Conservation (phyloP, 345 rosid genomes). For the Eucalyptus pumila region DNA sequence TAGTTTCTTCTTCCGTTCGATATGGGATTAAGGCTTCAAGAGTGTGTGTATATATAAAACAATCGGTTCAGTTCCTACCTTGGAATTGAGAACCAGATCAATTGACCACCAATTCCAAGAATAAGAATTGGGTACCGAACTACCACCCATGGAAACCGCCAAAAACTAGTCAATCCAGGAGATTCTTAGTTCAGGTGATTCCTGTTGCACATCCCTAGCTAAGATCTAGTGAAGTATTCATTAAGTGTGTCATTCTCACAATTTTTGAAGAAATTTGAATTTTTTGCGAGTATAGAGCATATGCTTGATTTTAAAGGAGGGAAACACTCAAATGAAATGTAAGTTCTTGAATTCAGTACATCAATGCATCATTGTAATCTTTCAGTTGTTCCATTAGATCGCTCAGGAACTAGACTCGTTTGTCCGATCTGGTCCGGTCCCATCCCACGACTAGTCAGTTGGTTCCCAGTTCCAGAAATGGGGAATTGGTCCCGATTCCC, state of each 20-base stretch:
- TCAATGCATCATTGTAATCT: too few species aligned
- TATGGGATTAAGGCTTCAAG: too few species aligned
- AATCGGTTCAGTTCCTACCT: too few species aligned
- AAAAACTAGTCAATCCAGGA: too few species aligned
- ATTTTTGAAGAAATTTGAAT: not conserved
- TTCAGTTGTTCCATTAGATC: not conserved
- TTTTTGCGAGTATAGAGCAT: not conserved
- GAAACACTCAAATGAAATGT: not conserved
- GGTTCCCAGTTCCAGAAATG: too few species aligned
- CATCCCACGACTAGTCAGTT: not conserved
- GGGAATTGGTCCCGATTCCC: too few species aligned
- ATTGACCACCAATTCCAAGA: too few species aligned
- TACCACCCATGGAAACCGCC: too few species aligned
- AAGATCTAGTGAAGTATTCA: not conserved
- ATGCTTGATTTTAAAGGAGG: not conserved
- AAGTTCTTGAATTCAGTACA: not conserved
- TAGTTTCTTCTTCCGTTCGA: too few species aligned
- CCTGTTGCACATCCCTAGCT: too few species aligned
- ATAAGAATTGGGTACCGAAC: accelerated
- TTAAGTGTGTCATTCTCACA: not conserved
- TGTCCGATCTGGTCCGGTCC: accelerated
- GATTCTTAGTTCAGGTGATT: too few species aligned
- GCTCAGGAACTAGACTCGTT: accelerated
- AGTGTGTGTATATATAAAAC: too few species aligned
- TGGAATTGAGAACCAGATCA: accelerated